Conservation (phyloP, 768 basidiomycete genomes). For the Lyophyllum shimeji region DNA sequence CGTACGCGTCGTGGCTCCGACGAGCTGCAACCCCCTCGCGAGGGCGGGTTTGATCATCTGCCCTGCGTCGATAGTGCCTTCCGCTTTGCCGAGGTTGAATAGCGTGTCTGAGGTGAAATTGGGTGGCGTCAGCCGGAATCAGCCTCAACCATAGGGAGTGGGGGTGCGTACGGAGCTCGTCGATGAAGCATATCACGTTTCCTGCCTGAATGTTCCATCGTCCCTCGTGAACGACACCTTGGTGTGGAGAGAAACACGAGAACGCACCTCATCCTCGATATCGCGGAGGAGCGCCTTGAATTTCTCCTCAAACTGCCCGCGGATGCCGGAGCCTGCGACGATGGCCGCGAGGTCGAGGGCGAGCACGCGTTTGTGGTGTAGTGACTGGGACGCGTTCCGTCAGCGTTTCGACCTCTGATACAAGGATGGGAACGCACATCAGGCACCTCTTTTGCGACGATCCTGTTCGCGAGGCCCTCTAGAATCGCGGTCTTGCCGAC, state of each 20-base stretch:
- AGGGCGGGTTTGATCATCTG: constrained; percentile 94
- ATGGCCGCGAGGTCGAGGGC: constrained; percentile 83
- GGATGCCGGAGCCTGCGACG: constrained; percentile 87
- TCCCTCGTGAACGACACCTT: neutral
- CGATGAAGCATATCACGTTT: constrained; percentile 90
- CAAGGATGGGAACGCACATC: constrained; percentile 52
- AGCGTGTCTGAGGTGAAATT: constrained; percentile 55
- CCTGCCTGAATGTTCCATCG: constrained; percentile 45
- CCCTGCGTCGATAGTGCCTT: constrained; percentile 90
- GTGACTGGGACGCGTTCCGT: constrained; percentile 48
- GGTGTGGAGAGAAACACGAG: constrained; percentile 9
- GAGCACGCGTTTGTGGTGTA: constrained; percentile 85
- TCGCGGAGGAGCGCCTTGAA: constrained; percentile 90
- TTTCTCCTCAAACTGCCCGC: constrained; percentile 92
- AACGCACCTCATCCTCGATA: constrained; percentile 78
- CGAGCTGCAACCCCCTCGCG: constrained; percentile 82
- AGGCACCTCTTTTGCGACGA: constrained; percentile 87
- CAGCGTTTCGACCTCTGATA: neutral
- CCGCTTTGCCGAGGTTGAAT: constrained; percentile 88
- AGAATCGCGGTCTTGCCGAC: constrained; percentile 93
- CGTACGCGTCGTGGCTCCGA: constrained; percentile 88
- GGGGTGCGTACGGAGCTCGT: constrained; percentile 86
- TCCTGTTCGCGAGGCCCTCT: constrained; percentile 85
- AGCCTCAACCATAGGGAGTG: no score
- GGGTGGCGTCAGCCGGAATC: no score